phyloP scores from a whole-genome alignment of 140 eudicot genomes.

The Flaveria floridana region DNA sequence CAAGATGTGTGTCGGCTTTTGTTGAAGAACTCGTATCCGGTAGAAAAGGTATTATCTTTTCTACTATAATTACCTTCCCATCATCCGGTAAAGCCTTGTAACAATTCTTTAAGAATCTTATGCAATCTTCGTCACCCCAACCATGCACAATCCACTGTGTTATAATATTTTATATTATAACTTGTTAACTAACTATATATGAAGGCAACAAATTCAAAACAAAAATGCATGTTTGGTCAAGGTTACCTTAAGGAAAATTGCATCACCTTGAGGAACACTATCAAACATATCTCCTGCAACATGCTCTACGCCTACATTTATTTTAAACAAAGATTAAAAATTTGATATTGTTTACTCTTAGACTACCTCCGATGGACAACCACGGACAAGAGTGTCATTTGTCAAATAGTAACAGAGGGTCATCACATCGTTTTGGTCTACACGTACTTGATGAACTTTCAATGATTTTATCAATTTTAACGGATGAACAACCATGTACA shows the following conservation, averaged over 20 bases:
- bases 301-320: slow-evolving; percentile 21
- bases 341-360: neutral
- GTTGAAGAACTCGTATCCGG: neutral
- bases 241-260: slow-evolving; percentile 17
- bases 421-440: no score
- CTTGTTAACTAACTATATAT: neutral
- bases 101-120: slow-evolving; percentile 6
- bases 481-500: no score
- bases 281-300: slow-evolving; percentile 27
- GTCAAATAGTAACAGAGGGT: no score
- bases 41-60: slow-evolving; percentile 6
- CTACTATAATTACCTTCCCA: slow-evolving; percentile 3
- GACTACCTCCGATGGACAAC: no score
- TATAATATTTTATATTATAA: neutral
- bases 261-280: slow-evolving; percentile 23
- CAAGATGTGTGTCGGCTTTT: neutral
- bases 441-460: no score
- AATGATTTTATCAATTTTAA: no score
- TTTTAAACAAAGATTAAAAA: neutral
- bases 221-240: neutral
- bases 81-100: slow-evolving; percentile 4
- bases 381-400: no score
- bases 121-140: slow-evolving; percentile 4
- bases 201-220: neutral
- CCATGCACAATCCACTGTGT: slow-evolving; percentile 16